Evolutionary conservation across 768 basidiomycete species (phyloP), one percentile per base, ranked within the genome.

Genomic region (Daedaleopsis nitida): DNA sequence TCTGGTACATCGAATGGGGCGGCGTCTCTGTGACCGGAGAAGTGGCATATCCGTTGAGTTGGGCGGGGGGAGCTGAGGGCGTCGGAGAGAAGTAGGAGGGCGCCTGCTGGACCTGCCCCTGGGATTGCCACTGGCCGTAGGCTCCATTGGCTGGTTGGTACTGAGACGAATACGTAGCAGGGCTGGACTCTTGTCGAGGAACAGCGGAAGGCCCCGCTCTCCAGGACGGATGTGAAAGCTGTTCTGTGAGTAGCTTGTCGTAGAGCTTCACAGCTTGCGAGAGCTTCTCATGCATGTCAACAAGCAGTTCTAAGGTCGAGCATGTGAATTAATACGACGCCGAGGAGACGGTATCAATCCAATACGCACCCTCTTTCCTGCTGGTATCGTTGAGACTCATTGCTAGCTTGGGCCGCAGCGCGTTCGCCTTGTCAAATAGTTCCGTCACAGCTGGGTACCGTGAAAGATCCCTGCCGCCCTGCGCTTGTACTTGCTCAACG

Each of bases 271-370:
- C 94, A 0, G 93, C 94, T 72, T 96, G 86, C 0, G 93, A 91
- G 11, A 99, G 75, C 74, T 98, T 96, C 50, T 91, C 89, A 68
- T 98, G 91, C 94, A 98, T 98, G 52, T 98, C 95, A 8, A 86
- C 80, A 38, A 99, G 78, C 71, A 96, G 81, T 73, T 95, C 95
- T 94, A 69, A 7, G 27, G 27, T 32, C 27, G 27, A 49, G 48
- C 23, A 38, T 43, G 34, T 35, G 17, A 37, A 32, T 24, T 58
- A 39, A 59, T 2, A 57, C 47, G n/a, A 23, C 56, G 60, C 11
- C 17, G n/a, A 34, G 1, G 21, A 43, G 5, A 19, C 19, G 23
- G 35, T 24, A 8, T 10, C 2, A 32, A 9, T 5, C 16, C 43
- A 21, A 35, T 19, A 77, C 84, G 70, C 65, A 94, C 95, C 82